phyloP scores from a whole-genome alignment of 1,284 basidiomycete genomes.

The Hymenochaete sp. region DNA sequence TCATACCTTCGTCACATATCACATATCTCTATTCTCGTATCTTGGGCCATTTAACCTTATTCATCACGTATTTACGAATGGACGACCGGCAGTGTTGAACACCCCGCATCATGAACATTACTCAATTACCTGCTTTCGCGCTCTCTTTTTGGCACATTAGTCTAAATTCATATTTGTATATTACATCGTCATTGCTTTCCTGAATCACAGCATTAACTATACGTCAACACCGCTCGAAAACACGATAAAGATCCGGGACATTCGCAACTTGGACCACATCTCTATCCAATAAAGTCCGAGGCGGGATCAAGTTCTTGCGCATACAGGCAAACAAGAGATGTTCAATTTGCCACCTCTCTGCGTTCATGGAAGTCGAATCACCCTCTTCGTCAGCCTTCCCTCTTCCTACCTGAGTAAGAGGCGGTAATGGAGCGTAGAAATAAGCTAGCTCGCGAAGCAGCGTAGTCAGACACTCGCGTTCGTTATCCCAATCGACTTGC shows the following conservation, averaged over 20 bases:
- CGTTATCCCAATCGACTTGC: conserved; percentile 83
- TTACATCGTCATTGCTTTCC: too few relatives aligned
- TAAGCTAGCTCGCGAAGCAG: conserved; percentile 86
- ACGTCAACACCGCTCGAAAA: conserved; percentile 78
- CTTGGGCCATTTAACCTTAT: background rate
- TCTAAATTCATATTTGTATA: background rate
- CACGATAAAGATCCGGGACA: conserved; percentile 80
- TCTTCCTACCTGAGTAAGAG: conserved; percentile 23
- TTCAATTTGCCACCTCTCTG: conserved; percentile 76
- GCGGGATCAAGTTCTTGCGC: conserved; percentile 64
- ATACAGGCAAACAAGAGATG: conserved; percentile 82
- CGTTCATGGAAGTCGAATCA: conserved; percentile 35
- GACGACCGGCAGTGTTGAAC: too few relatives aligned
- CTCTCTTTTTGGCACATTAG: background rate
- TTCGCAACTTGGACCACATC: conserved; percentile 83
- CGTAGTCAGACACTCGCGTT: conserved; percentile 77
- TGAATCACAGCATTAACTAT: background rate
- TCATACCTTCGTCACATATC: background rate
- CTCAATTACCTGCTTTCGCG: background rate
- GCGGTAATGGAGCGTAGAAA: conserved; percentile 72
- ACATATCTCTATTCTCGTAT: conserved; percentile 7
- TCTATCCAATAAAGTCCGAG: conserved; percentile 58
- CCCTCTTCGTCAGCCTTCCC: conserved; percentile 23
- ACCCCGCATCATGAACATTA: too few relatives aligned
- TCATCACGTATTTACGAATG: too few relatives aligned